Base-by-base conservation (phyloP, 768 basidiomycete genomes). In the Russula dissimulans region DNA sequence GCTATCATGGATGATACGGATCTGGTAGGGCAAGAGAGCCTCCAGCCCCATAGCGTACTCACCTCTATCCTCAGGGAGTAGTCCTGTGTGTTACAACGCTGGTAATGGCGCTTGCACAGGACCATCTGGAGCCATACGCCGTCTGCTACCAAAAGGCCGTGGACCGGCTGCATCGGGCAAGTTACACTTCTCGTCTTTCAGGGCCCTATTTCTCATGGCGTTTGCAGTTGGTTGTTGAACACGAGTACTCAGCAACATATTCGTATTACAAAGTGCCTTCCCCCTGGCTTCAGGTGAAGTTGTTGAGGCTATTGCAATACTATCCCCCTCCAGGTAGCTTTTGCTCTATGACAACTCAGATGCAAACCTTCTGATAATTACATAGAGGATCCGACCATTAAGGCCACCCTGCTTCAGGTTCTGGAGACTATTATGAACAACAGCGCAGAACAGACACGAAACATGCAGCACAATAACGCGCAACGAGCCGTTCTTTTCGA, bases 401-500 rank as follows among this genome's bases (percentile, higher is more conserved):
- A 84, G 26, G 79, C 80, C 26, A 84, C 87, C 36, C 74, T 99
- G 47, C 83, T 91, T 63, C 80, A 89, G 63, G 89, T 97, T 10
- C 76, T 99, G 56, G 87, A 92, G 68, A 87, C 87, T 7, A 85
- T 93, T 69, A 92, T 98, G 83, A 88, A 87, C 67, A 94, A 87
- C 68, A 85, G 89, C 67, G 87, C 91, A 9, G 95, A 97, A 68
- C 88, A 89, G 9, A 87, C 92, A 11, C 81, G 90, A 65, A 97
- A 98, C 66, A 90, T 97, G 12, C 97, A 99, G 70, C 97, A 99
- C 69, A 97, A 95, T 72, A 99, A 99, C 67, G 97, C 95, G 10
- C 95, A 97, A 69, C 93, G 98, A 69, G 90, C 97, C 1, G 85
- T 99, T n/a, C 80, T 99, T 14, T 99, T 98, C 67, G 97, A 99